Base-by-base conservation (phyloP, 1,139 yeast genomes). In the Tardiomyces blankii region DNA sequence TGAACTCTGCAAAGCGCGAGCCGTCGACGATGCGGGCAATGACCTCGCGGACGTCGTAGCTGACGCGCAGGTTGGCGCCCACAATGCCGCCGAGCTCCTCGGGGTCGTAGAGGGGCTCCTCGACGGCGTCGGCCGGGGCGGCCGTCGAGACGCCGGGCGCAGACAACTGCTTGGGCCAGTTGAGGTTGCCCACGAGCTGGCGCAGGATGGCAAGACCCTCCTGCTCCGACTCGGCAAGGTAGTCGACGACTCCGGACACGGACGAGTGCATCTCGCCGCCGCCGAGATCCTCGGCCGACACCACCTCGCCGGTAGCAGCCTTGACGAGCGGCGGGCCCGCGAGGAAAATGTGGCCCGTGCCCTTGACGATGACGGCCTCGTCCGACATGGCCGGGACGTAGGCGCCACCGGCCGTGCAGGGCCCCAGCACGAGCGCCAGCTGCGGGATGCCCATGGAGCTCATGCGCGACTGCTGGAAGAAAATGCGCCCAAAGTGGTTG, bases 321-420 rank as follows among this genome's bases (percentile, higher is more conserved):
- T 63, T 61, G 41, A 63, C 67, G 16, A 63, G 54, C 1, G 67
- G 67, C 2, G 67, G 67, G 9, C 67, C 67, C 6, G 66, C 67
- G 38, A 63, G 50, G 51, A 63, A 63, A 38, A 63, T 62, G 44
- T 63, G 66, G 38, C 66, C 67, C 8, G 60, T 58, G 5, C 64
- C 64, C 44, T 55, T 55, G 46, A 63, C 67, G 39, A 63, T 62
- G 45, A 63, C 61, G 25, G 65, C 56, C 50, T 63, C 66, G 46
- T 62, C 66, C 18, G 63, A 58, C 65, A 63, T 61, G 19, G 66
- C 67, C 8, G 67, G 67, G 7, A 63, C 66, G 47, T 63, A 63
- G 39, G 67, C 67, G 7, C 67, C 67, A 14, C 67, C 67, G n/a
- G 67, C 67, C 14, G 67, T 63, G 40, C 66, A 63, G n/a, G 66